Base-by-base conservation (phyloP, 2,329 filamentous ascomycete species). In the Colletotrichum sp. region DNA sequence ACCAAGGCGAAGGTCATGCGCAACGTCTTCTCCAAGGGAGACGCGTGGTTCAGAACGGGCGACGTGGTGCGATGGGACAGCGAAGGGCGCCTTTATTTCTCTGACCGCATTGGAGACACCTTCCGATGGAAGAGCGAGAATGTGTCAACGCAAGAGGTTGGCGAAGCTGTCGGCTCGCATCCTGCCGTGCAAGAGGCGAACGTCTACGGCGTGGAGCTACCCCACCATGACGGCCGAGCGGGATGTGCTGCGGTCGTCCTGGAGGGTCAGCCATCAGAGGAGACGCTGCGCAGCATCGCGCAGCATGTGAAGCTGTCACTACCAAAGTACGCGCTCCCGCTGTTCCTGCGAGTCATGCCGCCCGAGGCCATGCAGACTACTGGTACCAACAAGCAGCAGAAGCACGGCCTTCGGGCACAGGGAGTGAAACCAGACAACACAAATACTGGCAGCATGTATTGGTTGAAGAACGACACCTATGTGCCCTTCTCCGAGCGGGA, bases 351-450 rank as follows among this genome's bases (percentile, higher is more conserved):
- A 15, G 84, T 96, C 7, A 89, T 93, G 9, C 87, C 86, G 30
- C 89, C 90, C 30, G 85, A 90, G 62, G 84, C 86, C 5, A 89
- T 92, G 78, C 91, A 94, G 80, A 89, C 92, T 2, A 98, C 96
- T 6, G 95, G 95, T 0, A 98, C 95, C 64, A 94, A 95, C 81
- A 98, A 98, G 88, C 95, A 98, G 86, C 94, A 96, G 85, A 98
- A 98, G 85, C 91, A 94, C 78, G 85, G 87, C 0, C 83, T 98
- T 78, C 88, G 95, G n/a, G 87, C 89, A 3, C 90, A 96, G 77
- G 95, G 96, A 1, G 94, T 96, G 0, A 91, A 95, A 80, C 94
- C 93, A 0, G 84, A 81, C 6, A 90, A 90, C 80, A 86, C 89
- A 2, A 83, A 83, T 49, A 79, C 80, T 5, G 90, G 91, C 28